These are phyloP conservation scores for Saccharomycopsis amapae DNA, from an alignment of 805 yeast species.

Conservation along the genomic window DNA sequence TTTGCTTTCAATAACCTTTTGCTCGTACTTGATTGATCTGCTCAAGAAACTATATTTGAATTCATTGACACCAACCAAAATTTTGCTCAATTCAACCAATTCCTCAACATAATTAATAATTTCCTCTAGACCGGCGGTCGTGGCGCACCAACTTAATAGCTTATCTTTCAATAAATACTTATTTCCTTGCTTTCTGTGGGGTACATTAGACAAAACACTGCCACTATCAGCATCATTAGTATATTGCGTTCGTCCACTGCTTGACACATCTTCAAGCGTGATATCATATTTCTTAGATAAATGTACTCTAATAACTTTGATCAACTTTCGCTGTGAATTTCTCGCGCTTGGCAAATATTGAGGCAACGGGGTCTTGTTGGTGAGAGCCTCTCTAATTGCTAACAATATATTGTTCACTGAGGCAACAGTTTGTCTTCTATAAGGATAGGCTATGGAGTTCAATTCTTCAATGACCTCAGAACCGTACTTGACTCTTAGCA, in stretches of 20 bases:
- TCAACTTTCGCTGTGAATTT: constrained; percentile 39
- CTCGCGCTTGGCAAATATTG: constrained; percentile 44
- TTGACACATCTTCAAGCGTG: background rate
- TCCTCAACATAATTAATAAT: constrained; percentile 44
- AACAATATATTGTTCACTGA: constrained; percentile 34
- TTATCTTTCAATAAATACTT: constrained; percentile 30
- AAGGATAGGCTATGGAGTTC: constrained; percentile 33
- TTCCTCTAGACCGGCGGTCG: constrained; percentile 42
- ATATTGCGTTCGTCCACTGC: no score
- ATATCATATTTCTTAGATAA: constrained; percentile 19
- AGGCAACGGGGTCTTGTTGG: constrained; percentile 41
- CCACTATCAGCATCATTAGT: no score
- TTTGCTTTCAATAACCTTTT: background rate
- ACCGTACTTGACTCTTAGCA: constrained; percentile 37
- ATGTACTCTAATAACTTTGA: constrained; percentile 36
- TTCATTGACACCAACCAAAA: constrained; percentile 41
- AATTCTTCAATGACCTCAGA: constrained; percentile 41
- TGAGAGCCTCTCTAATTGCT: constrained; percentile 38
- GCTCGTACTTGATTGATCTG: constrained; percentile 32
- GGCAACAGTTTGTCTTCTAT: constrained; percentile 40
- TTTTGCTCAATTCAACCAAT: constrained; percentile 34
- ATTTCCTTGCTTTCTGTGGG: background rate
- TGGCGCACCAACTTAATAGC: constrained; percentile 45
- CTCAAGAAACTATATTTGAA: constrained; percentile 46
- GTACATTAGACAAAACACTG: no score